Conservation (phyloP, 73 alveolate genomes). For the Paramecium biaurelia region DNA sequence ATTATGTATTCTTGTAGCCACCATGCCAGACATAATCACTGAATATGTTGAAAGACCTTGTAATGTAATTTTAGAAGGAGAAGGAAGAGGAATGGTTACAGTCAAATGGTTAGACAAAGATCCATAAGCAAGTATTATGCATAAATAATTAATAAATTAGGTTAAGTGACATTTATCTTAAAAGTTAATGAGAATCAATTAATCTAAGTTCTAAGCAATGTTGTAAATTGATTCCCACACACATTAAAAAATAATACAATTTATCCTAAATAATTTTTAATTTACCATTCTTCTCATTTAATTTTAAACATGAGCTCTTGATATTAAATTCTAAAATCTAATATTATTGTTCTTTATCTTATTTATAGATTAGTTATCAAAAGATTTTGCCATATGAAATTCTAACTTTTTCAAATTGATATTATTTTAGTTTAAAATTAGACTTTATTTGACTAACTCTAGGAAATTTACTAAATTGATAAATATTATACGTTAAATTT, state of each 20-base stretch:
- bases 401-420: no score
- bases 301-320: neutral
- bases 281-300: neutral
- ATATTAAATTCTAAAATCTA: neutral
- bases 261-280: no score
- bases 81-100: constrained; percentile 40
- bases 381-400: no score
- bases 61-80: neutral
- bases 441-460: neutral
- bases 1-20: neutral
- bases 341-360: neutral
- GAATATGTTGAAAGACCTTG: constrained; percentile 50
- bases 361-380: neutral
- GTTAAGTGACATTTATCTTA: neutral
- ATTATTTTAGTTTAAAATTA: no score
- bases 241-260: neutral
- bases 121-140: neutral
- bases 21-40: neutral
- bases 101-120: neutral
- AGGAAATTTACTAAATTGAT: neutral
- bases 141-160: neutral
- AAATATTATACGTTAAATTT: neutral
- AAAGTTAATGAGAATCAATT: constrained; percentile 11
- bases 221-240: neutral
- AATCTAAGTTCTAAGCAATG: neutral